Conservation (phyloP, 1,284 basidiomycete genomes). For the Laetiporus sulphureus region DNA sequence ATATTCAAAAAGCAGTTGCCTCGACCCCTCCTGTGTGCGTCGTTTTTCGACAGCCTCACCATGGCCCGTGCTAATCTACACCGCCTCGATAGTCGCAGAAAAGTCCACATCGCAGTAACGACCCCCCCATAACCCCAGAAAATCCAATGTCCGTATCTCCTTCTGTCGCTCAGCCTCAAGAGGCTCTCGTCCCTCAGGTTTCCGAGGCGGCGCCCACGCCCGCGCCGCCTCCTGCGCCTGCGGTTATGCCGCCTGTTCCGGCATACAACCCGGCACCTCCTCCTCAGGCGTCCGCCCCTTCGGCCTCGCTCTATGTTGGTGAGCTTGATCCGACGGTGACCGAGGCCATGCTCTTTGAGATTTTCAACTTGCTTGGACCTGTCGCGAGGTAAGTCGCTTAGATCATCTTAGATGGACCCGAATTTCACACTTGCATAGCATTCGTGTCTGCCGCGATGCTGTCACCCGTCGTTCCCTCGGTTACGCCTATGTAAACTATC, state of each 20-base stretch:
- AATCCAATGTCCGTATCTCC: constrained; percentile 52
- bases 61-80: constrained; percentile 1
- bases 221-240: constrained; percentile 21
- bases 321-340: constrained; percentile 98
- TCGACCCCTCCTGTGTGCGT: constrained; percentile 65
- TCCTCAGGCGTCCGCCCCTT: constrained; percentile 60
- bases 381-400: constrained; percentile 74
- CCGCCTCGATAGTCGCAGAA: constrained; percentile 56
- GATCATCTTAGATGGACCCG: constrained; percentile 10
- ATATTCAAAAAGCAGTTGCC: constrained; percentile 56
- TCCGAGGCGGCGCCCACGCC: constrained; percentile 32
- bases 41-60: constrained; percentile 9
- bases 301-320: constrained; percentile 96
- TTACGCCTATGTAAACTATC: constrained; percentile 99
- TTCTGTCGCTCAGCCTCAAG: constrained; percentile 28
- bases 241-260: constrained; percentile 43
- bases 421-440: constrained; percentile 41
- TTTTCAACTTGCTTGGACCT: constrained; percentile 99
- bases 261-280: constrained; percentile 55
- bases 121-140: constrained; percentile 49
- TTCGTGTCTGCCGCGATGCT: constrained; percentile 99
- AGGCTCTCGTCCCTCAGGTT: constrained; percentile 25
- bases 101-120: constrained; percentile 85
- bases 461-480: constrained; percentile 99
- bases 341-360: constrained; percentile 99